A percentile compares a stretch with the other conserved stretches of the same genome.
Conservation (phyloP, 768 basidiomycete genomes). For the Russula emetica region DNA sequence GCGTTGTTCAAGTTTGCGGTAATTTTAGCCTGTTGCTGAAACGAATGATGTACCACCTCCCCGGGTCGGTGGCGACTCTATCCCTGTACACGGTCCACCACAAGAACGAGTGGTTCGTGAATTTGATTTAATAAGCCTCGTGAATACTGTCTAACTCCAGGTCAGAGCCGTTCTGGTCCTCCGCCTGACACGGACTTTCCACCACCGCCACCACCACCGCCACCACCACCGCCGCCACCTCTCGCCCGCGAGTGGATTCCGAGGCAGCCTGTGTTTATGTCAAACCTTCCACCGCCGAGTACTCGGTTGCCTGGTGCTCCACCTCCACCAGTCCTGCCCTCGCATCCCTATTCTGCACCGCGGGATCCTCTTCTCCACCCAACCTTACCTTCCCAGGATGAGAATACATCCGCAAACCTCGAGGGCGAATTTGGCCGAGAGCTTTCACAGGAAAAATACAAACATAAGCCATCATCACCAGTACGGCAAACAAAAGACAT, state of each 20-base stretch:
- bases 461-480: constrained; percentile 3
- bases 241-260: constrained; percentile 15
- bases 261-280: constrained; percentile 14
- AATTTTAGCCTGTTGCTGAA: background rate
- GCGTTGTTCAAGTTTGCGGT: background rate
- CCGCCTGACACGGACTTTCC: background rate
- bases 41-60: background rate
- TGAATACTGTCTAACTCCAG: background rate
- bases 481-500: background rate
- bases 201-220: background rate
- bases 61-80: background rate
- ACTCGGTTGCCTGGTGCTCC: constrained; percentile 22
- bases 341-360: background rate
- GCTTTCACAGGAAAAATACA: background rate
- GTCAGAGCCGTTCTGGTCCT: constrained; percentile 12
- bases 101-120: constrained; percentile 15
- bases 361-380: background rate
- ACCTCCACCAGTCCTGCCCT: constrained; percentile 16
- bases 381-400: background rate
- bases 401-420: background rate
- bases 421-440: constrained; percentile 3
- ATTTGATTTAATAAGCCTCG: background rate
- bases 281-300: constrained; percentile 20
- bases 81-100: background rate
- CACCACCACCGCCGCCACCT: background rate